Evolutionary conservation across 1,284 basidiomycete genomes (phyloP), one percentile per base, ranked within the genome.

Genomic region (Apiotrichum gracile): DNA sequence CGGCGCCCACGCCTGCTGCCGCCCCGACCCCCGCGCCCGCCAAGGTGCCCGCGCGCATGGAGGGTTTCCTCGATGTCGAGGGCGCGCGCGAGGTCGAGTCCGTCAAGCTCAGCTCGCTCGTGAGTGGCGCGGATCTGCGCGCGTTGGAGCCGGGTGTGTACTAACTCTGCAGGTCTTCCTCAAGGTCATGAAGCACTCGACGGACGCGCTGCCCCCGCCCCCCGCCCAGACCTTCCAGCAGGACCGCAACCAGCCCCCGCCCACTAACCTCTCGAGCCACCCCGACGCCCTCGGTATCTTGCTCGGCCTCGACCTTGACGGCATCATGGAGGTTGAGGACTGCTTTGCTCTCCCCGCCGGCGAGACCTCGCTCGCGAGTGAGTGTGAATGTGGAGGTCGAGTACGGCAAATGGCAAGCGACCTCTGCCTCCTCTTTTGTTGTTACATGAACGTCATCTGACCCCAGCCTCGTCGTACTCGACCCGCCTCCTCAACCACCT

Each of bases 241-340:
- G 49, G 71, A 73, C 55, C 61, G 70, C 49, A 68, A 71, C 50
- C 64, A 68, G 21, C 70, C 71, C 17, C 71, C 71, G 3, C 51
- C 61, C n/a, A 73, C 70, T n/a, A 63, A 61, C 22, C 59, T 73
- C 22, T 67, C 64, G 12, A 59, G 64, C 12, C 66, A 70, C 51
- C 61, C 83, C 33, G 82, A 83, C 62, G 86, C 87, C 19, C 83
- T 90, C 66, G 92, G 92, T 54, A 80, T 94, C 52, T 78, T 97
- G 39, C 81, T 96, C 57, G 92, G 92, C 42, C 82, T 98, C 58
- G 93, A 97, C 76, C 79, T 97, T 31, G 87, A 96, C 73, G 91
- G 91, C 13, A 82, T 83, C 39, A 82, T 97, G 60, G 91, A 96
- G 77, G 83, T 97, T 44, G 89, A 89, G 61, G 96, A 97, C 78